Evolutionary conservation across 225 moss, liverwort and hornwort species (phyloP), one percentile per base, ranked within the genome.

Genomic region (Pseudoscleropodium purum): DNA sequence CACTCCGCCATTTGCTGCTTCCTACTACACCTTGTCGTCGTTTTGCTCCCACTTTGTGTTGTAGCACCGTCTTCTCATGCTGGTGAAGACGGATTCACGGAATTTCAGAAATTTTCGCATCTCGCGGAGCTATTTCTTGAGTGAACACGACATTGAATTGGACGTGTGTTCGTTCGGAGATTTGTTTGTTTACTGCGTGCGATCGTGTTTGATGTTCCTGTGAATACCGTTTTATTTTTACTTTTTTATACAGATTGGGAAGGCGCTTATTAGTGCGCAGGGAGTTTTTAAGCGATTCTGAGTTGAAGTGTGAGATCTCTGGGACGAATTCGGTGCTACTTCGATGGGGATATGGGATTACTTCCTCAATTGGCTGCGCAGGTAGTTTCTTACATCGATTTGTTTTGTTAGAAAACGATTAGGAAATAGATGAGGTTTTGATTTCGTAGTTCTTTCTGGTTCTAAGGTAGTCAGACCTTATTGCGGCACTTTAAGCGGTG

Each of bases 291-390:
- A 64, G 79, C 61, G 74, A 54, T 83, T 90, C 72, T 66, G 59
- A 73, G 67, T 56, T 37, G 25, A 78, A 56, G 54, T 56, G 56
- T 82, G 82, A 66, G 79, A 51, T 81, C 81, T 82, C 54, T 18
- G 84, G 89, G 52, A 43, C 66, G 84, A 86, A 68, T 88, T 92
- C 70, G 77, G 60, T 68, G 85, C n/a, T 39, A 15, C 29, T 47
- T 86, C 78, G 84, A 98, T 98, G 97, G 95, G 95, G 63, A 90
- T 98, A 52, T 98, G 96, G 96, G 96, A 97, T 39, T 95, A 94
- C 60, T 94, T 98, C 75, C 94, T 97, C 85, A 96, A 95, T 95
- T 98, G 98, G 97, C 97, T 98, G 68, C 94, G 95, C 88, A 96
- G 96, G 98, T 97, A 94, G 63, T 68, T 91, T 86, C 86, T 85